Evolutionary conservation across 2,329 filamentous ascomycete species (phyloP).

Genomic region (Phyllosticta citribraziliensis): DNA sequence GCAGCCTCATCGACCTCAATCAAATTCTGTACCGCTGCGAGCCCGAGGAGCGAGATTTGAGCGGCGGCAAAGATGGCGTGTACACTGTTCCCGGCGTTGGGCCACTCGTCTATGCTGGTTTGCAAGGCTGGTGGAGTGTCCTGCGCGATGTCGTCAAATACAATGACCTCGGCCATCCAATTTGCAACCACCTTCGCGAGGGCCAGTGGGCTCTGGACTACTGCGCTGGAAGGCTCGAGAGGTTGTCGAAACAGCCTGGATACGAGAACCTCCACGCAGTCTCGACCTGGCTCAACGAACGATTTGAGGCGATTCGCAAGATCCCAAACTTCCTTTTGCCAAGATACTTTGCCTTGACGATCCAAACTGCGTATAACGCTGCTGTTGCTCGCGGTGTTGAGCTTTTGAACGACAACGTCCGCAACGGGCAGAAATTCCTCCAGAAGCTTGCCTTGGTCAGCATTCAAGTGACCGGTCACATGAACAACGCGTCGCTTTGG

Average conservation of each 20-base stretch:
- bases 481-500: slow-evolving; percentile 85
- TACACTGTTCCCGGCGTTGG: slow-evolving; percentile 81
- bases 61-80: slow-evolving; percentile 69
- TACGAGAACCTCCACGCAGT: slow-evolving; percentile 56
- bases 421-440: slow-evolving; percentile 76
- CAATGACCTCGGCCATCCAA: slow-evolving; percentile 84
- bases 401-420: slow-evolving; percentile 68
- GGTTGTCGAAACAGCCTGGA: slow-evolving; percentile 53
- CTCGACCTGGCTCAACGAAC: slow-evolving; percentile 68
- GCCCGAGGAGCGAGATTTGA: slow-evolving; percentile 74
- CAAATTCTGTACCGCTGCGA: slow-evolving; percentile 87
- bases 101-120: slow-evolving; percentile 80
- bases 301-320: slow-evolving; percentile 75
- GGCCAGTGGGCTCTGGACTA: slow-evolving; percentile 92
- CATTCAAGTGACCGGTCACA: slow-evolving; percentile 78
- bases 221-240: slow-evolving; percentile 66
- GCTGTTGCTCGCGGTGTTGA: slow-evolving; percentile 69
- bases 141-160: slow-evolving; percentile 73
- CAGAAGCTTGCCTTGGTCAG: slow-evolving; percentile 86
- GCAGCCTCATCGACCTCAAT: slow-evolving; percentile 77
- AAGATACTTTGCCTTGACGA: slow-evolving; percentile 81
- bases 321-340: slow-evolving; percentile 86
- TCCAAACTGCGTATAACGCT: slow-evolving; percentile 80
- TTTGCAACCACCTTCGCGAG: slow-evolving; percentile 85
- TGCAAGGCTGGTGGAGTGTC: slow-evolving; percentile 98